phyloP scores from a whole-genome alignment of 441 rosid genomes.

The Francoa sonchifolia region DNA sequence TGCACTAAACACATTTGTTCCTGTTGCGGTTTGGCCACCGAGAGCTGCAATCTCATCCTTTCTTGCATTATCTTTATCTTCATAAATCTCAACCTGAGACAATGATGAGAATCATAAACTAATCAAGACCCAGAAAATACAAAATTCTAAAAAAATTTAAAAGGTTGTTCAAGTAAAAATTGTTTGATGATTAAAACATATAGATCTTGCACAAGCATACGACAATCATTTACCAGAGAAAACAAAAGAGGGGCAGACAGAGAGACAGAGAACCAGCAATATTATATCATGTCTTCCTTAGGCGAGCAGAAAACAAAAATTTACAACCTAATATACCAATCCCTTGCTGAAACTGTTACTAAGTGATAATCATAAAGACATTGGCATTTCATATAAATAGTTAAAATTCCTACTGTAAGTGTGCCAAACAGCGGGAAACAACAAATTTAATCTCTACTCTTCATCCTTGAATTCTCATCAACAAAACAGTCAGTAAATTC shows the following conservation, averaged over 20 bases:
- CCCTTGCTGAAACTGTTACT: too few relatives aligned
- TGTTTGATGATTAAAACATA: too few relatives aligned
- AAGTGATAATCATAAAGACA: too few relatives aligned
- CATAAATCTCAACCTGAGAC: constrained; percentile 66
- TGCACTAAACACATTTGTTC: constrained; percentile 67
- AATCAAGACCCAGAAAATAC: background rate
- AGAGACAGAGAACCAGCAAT: too few relatives aligned
- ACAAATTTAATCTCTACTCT: background rate
- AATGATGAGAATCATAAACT: constrained; percentile 5
- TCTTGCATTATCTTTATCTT: constrained; percentile 76
- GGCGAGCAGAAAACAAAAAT: too few relatives aligned
- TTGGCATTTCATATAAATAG: too few relatives aligned
- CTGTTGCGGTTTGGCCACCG: constrained; percentile 72
- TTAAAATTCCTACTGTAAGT: background rate
- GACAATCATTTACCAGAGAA: too few relatives aligned
- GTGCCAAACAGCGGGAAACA: background rate
- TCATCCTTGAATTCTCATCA: background rate
- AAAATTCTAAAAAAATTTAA: background rate
- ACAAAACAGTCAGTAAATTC: background rate
- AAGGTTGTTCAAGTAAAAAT: background rate
- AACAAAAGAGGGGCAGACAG: too few relatives aligned
- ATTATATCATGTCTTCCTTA: too few relatives aligned
- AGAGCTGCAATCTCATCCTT: constrained; percentile 92
- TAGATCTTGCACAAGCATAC: too few relatives aligned
- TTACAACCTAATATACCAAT: too few relatives aligned